These are phyloP conservation scores for Aspergillus panamensis DNA, from an alignment of 495 filamentous ascomycete species.

Conservation along the genomic window DNA sequence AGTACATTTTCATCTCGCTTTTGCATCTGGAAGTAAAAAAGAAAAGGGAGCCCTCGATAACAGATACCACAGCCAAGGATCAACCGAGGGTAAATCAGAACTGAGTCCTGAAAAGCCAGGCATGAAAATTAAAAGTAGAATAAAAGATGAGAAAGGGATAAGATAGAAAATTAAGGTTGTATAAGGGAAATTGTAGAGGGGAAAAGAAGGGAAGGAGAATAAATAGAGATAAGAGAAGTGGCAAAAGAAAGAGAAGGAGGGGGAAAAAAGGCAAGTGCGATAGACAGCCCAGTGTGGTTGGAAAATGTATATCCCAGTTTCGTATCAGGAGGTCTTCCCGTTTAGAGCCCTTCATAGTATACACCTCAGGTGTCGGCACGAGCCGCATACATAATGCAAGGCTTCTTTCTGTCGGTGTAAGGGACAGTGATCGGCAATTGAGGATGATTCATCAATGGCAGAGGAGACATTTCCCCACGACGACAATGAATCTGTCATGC, in stretches of 20 bases:
- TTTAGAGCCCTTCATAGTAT: not conserved
- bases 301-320: not conserved
- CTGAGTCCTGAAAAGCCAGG: conserved; percentile 17
- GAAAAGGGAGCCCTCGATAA: not conserved
- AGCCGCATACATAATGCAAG: not conserved
- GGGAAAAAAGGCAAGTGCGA: not conserved
- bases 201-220: not conserved
- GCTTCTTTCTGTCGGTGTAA: not conserved
- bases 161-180: not conserved
- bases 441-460: conserved; percentile 33
- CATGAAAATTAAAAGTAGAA: conserved; percentile 5
- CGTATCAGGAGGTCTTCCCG: not conserved
- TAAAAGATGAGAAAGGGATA: conserved; percentile 20
- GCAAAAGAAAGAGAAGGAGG: not conserved
- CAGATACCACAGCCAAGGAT: conserved; percentile 3
- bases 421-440: conserved; percentile 5
- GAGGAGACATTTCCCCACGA: conserved; percentile 61
- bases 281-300: conserved; percentile 7
- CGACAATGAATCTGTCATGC: conserved; percentile 72
- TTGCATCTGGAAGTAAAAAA: not conserved
- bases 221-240: not conserved
- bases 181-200: conserved; percentile 2
- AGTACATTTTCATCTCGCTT: not conserved
- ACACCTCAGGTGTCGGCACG: not conserved
- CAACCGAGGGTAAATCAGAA: conserved; percentile 11